phyloP scores from a whole-genome alignment of 2,329 filamentous ascomycete species.

The Fusarium siculi region DNA sequence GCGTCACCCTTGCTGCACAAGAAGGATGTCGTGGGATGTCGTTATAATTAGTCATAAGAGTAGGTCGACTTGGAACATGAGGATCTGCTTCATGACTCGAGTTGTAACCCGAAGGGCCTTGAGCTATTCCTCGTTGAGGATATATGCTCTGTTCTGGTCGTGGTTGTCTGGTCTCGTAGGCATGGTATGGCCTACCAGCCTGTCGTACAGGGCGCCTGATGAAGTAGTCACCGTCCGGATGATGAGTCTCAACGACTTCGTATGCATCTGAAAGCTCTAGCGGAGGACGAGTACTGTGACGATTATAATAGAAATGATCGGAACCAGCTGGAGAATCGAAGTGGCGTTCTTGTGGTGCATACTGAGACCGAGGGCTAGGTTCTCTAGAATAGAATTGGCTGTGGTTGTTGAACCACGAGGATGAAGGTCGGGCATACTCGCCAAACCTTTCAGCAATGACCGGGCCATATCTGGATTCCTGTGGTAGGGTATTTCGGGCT shows the following conservation, averaged over 20 bases:
- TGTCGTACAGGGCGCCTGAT: conserved; percentile 55
- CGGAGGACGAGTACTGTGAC: neutral
- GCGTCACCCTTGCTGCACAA: conserved; percentile 14
- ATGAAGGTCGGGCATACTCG: neutral
- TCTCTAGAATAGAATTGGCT: conserved; percentile 16
- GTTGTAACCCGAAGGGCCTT: conserved; percentile 5
- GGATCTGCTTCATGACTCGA: conserved; percentile 4
- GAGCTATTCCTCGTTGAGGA: conserved; percentile 8
- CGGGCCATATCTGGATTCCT: conserved; percentile 10
- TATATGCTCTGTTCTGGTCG: conserved; percentile 18
- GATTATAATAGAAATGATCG: conserved; percentile 23
- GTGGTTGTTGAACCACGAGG: conserved; percentile 23
- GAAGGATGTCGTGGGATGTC: conserved; percentile 56
- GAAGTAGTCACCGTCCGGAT: conserved; percentile 58
- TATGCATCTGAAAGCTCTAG: conserved; percentile 47
- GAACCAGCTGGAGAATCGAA: conserved; percentile 8
- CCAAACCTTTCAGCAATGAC: conserved; percentile 7
- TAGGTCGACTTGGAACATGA: neutral
- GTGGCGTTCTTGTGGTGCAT: conserved; percentile 11
- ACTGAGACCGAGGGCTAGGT: conserved; percentile 10
- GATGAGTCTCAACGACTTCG: conserved; percentile 59
- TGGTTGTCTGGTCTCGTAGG: conserved; percentile 32
- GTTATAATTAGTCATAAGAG: conserved; percentile 43
- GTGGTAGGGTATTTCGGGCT: conserved; percentile 29
- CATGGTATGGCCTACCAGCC: conserved; percentile 42